Percentiles rank a stretch among this genome's conserved stretches.
Conservation (phyloP, 2,329 filamentous ascomycete genomes). For the Aspergillus calidoustus region DNA sequence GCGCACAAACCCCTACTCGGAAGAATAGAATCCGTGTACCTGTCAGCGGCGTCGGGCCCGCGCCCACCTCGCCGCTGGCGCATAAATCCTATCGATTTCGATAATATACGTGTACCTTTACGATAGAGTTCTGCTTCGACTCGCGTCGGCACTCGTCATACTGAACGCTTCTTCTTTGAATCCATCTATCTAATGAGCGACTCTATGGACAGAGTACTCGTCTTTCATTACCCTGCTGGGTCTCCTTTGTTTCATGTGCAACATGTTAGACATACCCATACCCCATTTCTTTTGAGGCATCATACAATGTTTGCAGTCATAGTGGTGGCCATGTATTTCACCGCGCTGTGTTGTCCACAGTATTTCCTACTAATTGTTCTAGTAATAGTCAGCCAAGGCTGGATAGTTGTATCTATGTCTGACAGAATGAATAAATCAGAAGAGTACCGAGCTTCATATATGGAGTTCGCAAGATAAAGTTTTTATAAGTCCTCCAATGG, state of each 20-base stretch:
- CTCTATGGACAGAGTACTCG: neutral
- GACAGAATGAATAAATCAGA: conserved; percentile 8
- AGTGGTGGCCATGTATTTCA: conserved; percentile 19
- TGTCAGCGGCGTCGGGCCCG: conserved; percentile 34
- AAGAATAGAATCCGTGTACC: conserved; percentile 42
- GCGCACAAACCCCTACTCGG: conserved; percentile 50
- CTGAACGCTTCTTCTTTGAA: neutral
- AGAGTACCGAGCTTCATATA: neutral
- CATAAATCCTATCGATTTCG: conserved; percentile 48
- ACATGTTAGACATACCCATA: conserved; percentile 25
- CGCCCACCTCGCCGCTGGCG: conserved; percentile 46
- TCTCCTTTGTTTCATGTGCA: conserved; percentile 25
- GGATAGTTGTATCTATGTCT: conserved; percentile 21
- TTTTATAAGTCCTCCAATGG: neutral
- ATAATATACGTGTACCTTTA: conserved; percentile 26
- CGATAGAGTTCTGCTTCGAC: conserved; percentile 16
- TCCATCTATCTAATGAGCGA: conserved; percentile 10
- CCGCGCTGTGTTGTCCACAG: conserved; percentile 14
- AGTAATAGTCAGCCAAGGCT: conserved; percentile 22
- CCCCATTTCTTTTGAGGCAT: conserved; percentile 19
- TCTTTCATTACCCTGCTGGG: conserved; percentile 11
- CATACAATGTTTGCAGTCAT: conserved; percentile 11
- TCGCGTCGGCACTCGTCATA: conserved; percentile 9
- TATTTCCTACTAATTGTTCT: conserved; percentile 22
- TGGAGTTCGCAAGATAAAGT: neutral